Percentiles rank a stretch among this genome's conserved stretches.
phyloP scores from a whole-genome alignment of 805 yeast species.

The Komagataella populi region DNA sequence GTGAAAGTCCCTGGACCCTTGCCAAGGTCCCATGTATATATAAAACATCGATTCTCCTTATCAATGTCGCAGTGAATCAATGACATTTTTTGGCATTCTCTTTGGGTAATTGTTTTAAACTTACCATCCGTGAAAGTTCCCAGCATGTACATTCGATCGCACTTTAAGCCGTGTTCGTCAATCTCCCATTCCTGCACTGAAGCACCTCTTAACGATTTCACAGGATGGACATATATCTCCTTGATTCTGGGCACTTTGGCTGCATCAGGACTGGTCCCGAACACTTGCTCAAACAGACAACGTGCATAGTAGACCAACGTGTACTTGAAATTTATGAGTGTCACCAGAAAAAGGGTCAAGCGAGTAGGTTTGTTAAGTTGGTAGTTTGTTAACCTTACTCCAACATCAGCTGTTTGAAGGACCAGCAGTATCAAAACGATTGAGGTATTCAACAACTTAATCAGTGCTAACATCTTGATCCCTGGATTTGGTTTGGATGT shows the following conservation, averaged over 20 bases:
- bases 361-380: not conserved
- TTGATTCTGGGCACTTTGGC: not conserved
- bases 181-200: conserved; percentile 9
- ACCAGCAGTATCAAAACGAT: not conserved
- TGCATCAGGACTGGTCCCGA: not conserved
- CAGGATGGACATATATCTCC: conserved; percentile 11
- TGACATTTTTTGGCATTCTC: conserved; percentile 10
- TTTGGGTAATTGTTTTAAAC: conserved; percentile 9
- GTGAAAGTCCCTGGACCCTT: not conserved
- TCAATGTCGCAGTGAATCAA: conserved; percentile 7
- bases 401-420: not conserved
- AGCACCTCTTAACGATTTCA: conserved; percentile 13
- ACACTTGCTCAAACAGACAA: not conserved
- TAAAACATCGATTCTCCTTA: conserved; percentile 1
- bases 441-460: not conserved
- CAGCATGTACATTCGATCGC: conserved; percentile 16
- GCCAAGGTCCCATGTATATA: not conserved
- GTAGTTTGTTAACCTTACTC: not conserved
- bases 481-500: too few species aligned
- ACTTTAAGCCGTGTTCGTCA: conserved; percentile 11
- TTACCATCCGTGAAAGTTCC: conserved; percentile 5
- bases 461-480: not conserved
- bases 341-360: not conserved
- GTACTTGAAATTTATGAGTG: not conserved
- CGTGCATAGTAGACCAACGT: not conserved